A percentile compares a stretch with the other conserved stretches of the same genome.
phyloP scores from a whole-genome alignment of 306 rosid species.

The Gastrolobium villosum region DNA sequence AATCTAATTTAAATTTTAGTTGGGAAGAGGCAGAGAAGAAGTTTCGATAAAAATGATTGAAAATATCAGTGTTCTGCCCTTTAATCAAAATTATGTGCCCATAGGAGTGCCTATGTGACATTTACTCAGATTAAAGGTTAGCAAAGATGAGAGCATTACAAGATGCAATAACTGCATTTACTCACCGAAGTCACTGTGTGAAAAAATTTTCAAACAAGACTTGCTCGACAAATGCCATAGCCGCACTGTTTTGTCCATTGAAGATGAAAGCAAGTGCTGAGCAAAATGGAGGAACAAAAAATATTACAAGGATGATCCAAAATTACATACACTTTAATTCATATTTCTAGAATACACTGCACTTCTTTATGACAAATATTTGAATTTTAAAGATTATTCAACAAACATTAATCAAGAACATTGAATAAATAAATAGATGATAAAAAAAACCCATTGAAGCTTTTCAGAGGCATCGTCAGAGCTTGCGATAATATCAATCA shows the following conservation, averaged over 20 bases:
- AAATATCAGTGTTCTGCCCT: slow-evolving; percentile 3
- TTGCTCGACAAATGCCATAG: slow-evolving; percentile 90
- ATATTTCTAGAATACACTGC: slow-evolving; percentile 29
- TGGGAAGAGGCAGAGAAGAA: slow-evolving; percentile 30
- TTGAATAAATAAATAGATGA: slow-evolving; percentile 5
- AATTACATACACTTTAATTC: slow-evolving; percentile 23
- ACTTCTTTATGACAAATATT: slow-evolving; percentile 33
- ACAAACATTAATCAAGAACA: slow-evolving; percentile 27
- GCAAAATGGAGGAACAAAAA: slow-evolving; percentile 39
- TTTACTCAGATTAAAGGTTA: slow-evolving; percentile 30
- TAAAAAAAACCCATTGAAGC: background rate
- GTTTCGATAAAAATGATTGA: slow-evolving; percentile 12
- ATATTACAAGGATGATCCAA: slow-evolving; percentile 38
- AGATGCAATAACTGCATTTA: slow-evolving; percentile 39
- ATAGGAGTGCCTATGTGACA: slow-evolving; percentile 36
- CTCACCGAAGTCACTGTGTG: slow-evolving; percentile 97
- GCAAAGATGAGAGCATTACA: slow-evolving; percentile 35
- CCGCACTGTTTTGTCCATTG: slow-evolving; percentile 99
- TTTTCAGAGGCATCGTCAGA: slow-evolving; percentile 13
- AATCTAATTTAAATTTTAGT: slow-evolving; percentile 19
- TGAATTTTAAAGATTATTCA: slow-evolving; percentile 29
- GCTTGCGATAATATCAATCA: slow-evolving; percentile 41
- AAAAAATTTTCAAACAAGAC: slow-evolving; percentile 85
- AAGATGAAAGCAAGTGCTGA: slow-evolving; percentile 98
- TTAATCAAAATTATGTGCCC: slow-evolving; percentile 6